Percentiles rank a stretch among this genome's conserved stretches.
These are phyloP conservation scores for Trypanosoma brucei DNA, from an alignment of 208 protist genomes.

Conservation along the genomic window DNA sequence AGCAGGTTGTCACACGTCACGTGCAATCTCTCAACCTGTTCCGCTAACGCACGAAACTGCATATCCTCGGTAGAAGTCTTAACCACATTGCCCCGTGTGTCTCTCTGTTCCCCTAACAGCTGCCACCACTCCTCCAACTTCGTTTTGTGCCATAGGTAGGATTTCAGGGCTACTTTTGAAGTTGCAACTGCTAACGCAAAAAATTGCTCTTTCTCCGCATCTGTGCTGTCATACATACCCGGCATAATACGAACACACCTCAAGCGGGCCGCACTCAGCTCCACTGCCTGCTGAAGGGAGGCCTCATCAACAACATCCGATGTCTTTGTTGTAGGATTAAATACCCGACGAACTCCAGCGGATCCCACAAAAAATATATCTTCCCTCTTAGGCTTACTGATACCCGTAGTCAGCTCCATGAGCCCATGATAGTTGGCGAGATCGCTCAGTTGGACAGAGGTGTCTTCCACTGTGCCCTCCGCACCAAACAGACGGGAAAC, in stretches of 20 bases:
- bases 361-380: constrained; percentile 16
- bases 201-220: constrained; percentile 19
- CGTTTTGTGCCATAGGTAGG: constrained; percentile 5
- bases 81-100: constrained; percentile 4
- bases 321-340: constrained; percentile 12
- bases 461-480: neutral
- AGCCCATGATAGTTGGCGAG: constrained; percentile 5
- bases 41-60: constrained; percentile 17
- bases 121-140: constrained; percentile 20
- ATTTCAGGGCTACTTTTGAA: neutral
- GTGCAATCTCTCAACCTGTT: constrained; percentile 16
- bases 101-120: constrained; percentile 7
- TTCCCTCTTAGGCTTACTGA: neutral
- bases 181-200: neutral
- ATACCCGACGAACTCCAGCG: constrained; percentile 5
- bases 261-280: constrained; percentile 16
- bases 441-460: constrained; percentile 2
- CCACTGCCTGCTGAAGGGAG: constrained; percentile 8
- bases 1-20: constrained; percentile 22
- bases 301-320: constrained; percentile 6
- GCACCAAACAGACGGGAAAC: constrained; percentile 1
- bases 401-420: neutral
- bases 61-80: constrained; percentile 1
- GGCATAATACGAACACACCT: neutral
- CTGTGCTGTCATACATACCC: neutral